Conservation (phyloP, 768 basidiomycete genomes). For the Cystofilobasidium ferigula region DNA sequence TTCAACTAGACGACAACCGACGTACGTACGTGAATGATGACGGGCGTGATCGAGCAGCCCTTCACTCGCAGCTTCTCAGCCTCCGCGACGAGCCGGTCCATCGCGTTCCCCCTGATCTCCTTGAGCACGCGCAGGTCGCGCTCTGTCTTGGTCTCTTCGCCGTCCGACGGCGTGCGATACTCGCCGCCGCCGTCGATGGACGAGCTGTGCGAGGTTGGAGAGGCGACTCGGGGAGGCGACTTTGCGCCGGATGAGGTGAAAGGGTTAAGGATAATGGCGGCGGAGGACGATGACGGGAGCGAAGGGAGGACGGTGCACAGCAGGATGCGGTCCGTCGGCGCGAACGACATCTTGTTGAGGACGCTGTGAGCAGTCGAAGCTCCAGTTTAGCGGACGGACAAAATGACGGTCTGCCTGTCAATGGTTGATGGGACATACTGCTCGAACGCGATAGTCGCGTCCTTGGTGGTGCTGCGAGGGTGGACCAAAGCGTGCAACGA, state of each 20-base stretch:
- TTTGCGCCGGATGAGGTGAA: background rate
- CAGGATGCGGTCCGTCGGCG: constrained; percentile 15
- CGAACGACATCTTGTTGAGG: constrained; percentile 18
- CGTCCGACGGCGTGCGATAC: background rate
- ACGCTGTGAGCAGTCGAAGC: constrained; percentile 4
- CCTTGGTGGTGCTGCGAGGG: constrained; percentile 2
- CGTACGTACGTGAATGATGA: background rate
- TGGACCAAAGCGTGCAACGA: background rate
- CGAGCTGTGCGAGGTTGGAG: background rate
- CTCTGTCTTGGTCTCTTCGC: background rate
- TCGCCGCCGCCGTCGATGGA: background rate
- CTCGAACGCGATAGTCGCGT: background rate
- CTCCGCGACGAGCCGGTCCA: constrained; percentile 6
- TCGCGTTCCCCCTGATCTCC: constrained; percentile 5
- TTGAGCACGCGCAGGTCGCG: constrained; percentile 3
- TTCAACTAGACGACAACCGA: too few relatives aligned
- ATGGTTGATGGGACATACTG: too few relatives aligned
- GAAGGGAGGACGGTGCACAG: constrained; percentile 10
- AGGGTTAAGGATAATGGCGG: background rate
- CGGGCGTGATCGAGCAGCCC: background rate
- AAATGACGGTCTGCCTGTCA: too few relatives aligned
- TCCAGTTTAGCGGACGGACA: background rate
- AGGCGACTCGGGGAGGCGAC: background rate
- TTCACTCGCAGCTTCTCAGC: constrained; percentile 1
- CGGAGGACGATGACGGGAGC: background rate